phyloP scores from a whole-genome alignment of 2,329 filamentous ascomycete species.

The Sporothrix pseudoabietina region DNA sequence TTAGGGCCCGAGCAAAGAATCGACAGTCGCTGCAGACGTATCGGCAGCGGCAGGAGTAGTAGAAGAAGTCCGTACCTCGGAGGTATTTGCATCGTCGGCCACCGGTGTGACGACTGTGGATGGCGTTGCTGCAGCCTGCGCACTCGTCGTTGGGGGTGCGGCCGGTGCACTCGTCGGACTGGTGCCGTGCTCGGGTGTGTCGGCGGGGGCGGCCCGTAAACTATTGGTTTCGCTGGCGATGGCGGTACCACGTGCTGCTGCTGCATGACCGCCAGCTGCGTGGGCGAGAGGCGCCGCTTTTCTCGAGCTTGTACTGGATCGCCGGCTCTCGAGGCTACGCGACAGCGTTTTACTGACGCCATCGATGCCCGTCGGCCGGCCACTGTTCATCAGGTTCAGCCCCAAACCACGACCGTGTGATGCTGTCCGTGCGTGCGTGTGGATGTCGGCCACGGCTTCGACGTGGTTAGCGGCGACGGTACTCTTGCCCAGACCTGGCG shows the following conservation, averaged over 20 bases:
- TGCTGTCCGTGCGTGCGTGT: conserved; percentile 50
- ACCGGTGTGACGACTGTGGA: conserved; percentile 33
- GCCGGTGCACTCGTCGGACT: conserved; percentile 44
- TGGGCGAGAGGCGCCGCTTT: conserved; percentile 60
- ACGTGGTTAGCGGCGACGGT: conserved; percentile 88
- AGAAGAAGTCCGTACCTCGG: conserved; percentile 54
- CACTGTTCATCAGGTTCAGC: conserved; percentile 36
- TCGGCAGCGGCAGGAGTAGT: neutral
- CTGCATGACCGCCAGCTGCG: conserved; percentile 26
- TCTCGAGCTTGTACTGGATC: conserved; percentile 83
- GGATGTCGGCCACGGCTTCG: conserved; percentile 77
- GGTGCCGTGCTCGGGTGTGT: conserved; percentile 40
- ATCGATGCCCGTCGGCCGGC: conserved; percentile 61
- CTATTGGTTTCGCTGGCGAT: conserved; percentile 63
- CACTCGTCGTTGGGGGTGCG: neutral
- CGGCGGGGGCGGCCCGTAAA: conserved; percentile 52
- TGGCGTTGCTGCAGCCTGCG: conserved; percentile 3
- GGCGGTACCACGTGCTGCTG: conserved; percentile 50
- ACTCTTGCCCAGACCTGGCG: conserved; percentile 85
- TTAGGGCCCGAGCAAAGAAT: conserved; percentile 56
- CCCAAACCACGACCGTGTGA: conserved; percentile 34
- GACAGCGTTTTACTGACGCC: conserved; percentile 76
- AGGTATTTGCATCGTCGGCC: neutral
- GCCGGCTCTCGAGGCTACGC: conserved; percentile 86
- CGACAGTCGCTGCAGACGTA: conserved; percentile 39